These are phyloP conservation scores for Backusella circina DNA, from an alignment of 192 early-diverging fungal species.

Conservation along the genomic window DNA sequence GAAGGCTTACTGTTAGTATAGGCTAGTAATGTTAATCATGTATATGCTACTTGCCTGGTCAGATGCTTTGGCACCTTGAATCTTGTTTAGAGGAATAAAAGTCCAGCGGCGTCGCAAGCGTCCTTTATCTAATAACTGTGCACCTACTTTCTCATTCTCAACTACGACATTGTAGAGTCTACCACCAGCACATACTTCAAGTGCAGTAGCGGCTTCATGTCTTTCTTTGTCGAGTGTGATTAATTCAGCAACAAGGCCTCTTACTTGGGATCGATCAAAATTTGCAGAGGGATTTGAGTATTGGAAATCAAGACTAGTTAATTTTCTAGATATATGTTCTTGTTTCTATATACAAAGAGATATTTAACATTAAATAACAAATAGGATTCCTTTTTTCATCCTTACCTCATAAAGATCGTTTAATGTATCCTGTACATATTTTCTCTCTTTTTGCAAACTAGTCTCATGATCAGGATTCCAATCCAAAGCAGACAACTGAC, in stretches of 20 bases:
- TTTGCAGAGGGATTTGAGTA: conserved; percentile 82
- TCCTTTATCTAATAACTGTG: conserved; percentile 78
- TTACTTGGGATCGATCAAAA: conserved; percentile 88
- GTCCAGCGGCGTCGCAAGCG: conserved; percentile 77
- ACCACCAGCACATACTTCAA: conserved; percentile 95
- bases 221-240: conserved; percentile 73
- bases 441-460: conserved; percentile 30
- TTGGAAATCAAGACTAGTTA: conserved; percentile 70
- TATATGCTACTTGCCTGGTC: conserved; percentile 37
- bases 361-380: neutral
- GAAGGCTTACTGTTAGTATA: neutral
- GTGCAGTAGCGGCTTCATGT: conserved; percentile 64
- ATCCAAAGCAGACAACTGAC: conserved; percentile 32
- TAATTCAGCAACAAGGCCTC: conserved; percentile 91
- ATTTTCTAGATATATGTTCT: conserved; percentile 46
- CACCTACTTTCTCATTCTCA: conserved; percentile 76
- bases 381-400: neutral
- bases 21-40: neutral
- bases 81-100: conserved; percentile 96
- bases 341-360: conserved; percentile 33
- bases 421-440: conserved; percentile 24
- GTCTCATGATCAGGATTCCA: conserved; percentile 44
- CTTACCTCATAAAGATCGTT: conserved; percentile 38
- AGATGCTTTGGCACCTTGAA: conserved; percentile 52
- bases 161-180: conserved; percentile 96